These are phyloP conservation scores for Mucor plumbeus DNA, from an alignment of 371 early-diverging fungal species.

Conservation along the genomic window DNA sequence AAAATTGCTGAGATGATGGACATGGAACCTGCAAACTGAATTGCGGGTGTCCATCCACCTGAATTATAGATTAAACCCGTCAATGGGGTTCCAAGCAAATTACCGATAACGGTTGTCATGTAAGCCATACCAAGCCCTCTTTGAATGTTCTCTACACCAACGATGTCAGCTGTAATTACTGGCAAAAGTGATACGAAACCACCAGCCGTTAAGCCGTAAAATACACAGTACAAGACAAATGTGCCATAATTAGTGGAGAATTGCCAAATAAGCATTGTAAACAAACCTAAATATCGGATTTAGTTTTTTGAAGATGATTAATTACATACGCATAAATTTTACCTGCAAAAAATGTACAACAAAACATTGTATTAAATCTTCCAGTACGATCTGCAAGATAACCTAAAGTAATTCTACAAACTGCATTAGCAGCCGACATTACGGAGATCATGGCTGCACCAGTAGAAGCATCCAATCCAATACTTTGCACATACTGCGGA, in stretches of 20 bases:
- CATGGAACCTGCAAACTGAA: conserved; percentile 55
- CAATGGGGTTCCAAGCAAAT: conserved; percentile 53
- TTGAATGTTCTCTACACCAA: conserved; percentile 50
- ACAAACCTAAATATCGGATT: conserved; percentile 27
- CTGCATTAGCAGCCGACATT: conserved; percentile 54
- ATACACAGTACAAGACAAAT: conserved; percentile 32
- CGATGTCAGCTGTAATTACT: conserved; percentile 54
- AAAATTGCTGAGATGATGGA: conserved; percentile 34
- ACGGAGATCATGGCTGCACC: conserved; percentile 35
- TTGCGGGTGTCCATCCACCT: conserved; percentile 53
- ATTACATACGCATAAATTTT: background rate
- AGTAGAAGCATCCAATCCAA: conserved; percentile 27
- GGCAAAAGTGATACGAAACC: conserved; percentile 57
- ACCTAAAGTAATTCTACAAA: conserved; percentile 45
- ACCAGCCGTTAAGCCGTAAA: conserved; percentile 64
- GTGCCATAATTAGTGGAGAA: conserved; percentile 54
- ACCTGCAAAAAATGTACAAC: conserved; percentile 49
- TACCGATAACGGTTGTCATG: conserved; percentile 50
- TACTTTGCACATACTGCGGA: conserved; percentile 46
- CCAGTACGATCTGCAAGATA: conserved; percentile 47
- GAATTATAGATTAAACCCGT: conserved; percentile 47
- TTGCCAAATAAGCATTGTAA: conserved; percentile 70
- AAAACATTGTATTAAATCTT: conserved; percentile 55
- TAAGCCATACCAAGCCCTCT: conserved; percentile 36
- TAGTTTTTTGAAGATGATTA: background rate